Conservation (phyloP, 164 flowering plant genomes). For the Warburgia ugandensis region DNA sequence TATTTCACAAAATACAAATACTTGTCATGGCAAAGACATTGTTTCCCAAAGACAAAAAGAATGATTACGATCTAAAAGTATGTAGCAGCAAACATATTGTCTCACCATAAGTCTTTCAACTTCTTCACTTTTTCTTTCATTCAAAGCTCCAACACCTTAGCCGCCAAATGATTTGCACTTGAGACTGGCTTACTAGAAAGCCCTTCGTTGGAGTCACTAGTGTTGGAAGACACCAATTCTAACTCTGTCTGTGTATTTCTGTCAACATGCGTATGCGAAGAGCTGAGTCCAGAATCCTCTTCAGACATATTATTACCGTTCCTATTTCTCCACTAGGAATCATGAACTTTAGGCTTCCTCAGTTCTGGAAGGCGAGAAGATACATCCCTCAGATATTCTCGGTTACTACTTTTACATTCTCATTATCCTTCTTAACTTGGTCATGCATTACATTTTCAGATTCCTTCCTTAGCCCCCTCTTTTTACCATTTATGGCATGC, state of each 20-base stretch:
- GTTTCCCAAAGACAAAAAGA: too few relatives aligned
- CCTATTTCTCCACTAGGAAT: slow-evolving; percentile 74
- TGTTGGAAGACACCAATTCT: slow-evolving; percentile 9
- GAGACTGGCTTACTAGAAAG: slow-evolving; percentile 21
- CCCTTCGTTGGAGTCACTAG: slow-evolving; percentile 18
- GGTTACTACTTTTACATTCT: slow-evolving; percentile 26
- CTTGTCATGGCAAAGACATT: too few relatives aligned
- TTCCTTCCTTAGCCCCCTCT: slow-evolving; percentile 36
- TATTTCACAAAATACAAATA: too few relatives aligned
- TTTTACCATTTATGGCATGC: slow-evolving; percentile 67
- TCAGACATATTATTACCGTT: slow-evolving; percentile 25
- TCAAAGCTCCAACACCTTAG: slow-evolving; percentile 84
- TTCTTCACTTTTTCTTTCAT: slow-evolving; percentile 88
- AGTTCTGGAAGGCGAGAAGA: slow-evolving; percentile 52
- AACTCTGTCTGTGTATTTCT: slow-evolving; percentile 13
- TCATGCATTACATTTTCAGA: slow-evolving; percentile 12
- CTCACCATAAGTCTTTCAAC: slow-evolving; percentile 80
- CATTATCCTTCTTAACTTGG: slow-evolving; percentile 15
- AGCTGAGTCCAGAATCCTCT: slow-evolving; percentile 36
- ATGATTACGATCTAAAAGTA: too few relatives aligned
- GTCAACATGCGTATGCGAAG: slow-evolving; percentile 15
- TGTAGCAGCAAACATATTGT: slow-evolving; percentile 4
- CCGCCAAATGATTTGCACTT: slow-evolving; percentile 85
- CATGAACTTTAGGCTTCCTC: slow-evolving; percentile 59
- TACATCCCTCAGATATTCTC: slow-evolving; percentile 40